Conservation (phyloP, 2,329 filamentous ascomycete genomes). For the Colletotrichum sp. region DNA sequence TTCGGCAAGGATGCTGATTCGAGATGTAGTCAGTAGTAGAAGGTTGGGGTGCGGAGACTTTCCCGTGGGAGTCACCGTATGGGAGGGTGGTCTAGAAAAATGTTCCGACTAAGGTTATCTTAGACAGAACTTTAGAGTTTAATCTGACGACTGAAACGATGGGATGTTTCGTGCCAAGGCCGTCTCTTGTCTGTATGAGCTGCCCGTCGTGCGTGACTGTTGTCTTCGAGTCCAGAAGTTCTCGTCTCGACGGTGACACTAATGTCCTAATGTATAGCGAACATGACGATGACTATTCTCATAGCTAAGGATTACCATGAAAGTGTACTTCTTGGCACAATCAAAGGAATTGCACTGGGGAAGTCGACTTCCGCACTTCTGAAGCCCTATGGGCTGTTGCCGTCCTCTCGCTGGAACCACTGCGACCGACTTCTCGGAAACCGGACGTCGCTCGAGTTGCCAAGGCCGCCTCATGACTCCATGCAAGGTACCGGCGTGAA, state of each 20-base stretch:
- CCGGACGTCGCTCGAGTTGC: background rate
- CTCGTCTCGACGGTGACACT: rapidly evolving
- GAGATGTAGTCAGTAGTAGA: background rate
- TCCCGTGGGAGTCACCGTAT: background rate
- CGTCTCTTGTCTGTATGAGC: background rate
- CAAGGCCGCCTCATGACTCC: background rate
- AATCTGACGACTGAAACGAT: background rate
- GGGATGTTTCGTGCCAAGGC: background rate
- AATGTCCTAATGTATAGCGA: rapidly evolving
- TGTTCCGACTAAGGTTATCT: background rate
- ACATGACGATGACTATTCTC: rapidly evolving
- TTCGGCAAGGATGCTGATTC: conserved; percentile 20
- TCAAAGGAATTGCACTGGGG: background rate
- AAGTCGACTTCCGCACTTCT: background rate
- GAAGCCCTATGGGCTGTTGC: background rate
- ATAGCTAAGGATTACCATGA: rapidly evolving
- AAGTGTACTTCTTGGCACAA: rapidly evolving
- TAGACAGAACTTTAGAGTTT: background rate
- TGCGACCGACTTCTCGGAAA: background rate
- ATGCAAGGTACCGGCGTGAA: background rate
- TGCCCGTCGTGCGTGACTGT: background rate
- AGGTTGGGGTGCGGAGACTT: background rate
- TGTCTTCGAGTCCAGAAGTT: background rate
- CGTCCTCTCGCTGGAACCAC: background rate
- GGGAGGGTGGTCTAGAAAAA: background rate